Evolutionary conservation across 352 stramenopile genomes (phyloP), one percentile per base, ranked within the genome.

Genomic region (Phytophthora chlamydospora): DNA sequence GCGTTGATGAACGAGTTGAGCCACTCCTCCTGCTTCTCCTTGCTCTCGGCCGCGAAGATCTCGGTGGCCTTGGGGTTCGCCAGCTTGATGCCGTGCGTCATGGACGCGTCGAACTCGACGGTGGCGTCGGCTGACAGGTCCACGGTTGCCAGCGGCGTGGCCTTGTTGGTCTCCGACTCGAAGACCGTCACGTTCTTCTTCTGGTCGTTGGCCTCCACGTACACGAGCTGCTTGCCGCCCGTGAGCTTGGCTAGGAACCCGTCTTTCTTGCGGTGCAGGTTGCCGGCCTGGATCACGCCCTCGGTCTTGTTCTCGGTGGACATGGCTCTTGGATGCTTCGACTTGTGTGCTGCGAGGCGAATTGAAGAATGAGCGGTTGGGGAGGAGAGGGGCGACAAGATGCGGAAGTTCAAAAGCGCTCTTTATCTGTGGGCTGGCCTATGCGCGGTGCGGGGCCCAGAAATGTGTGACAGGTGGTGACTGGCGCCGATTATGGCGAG

Each of bases 1-100:
- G 68, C 57, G n/a, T 71, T 74, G 35, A 85, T 66, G 41, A 87
- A 76, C 60, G 76, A 70, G 41, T 82, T 80, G 46, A 88, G 59
- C 49, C 79, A 79, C 43, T 69, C 62, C 43, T 85, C 70, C 52
- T 83, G 78, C 43, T 78, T 68, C 34, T 75, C 66, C 57, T 73
- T 73, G 36, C 68, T 78, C 43, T 64, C 68, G 14, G 60, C 58
- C 17, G 59, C 57, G 21, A 86, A 68, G 1, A 79, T 45, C 41
- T 84, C 66, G 32, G 60, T 76, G 43, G 1, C 42, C 19, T 59
- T 71, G 1, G 48, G 19, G 42, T 65, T 88, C 35, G 43, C 57
- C 40, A 90, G 40, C 43, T 86, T 83, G 24, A 89, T 73, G 16
- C 72, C 76, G 24, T 75, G 57, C 9, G 41, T 53, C 51, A 68